Percentiles rank a stretch among this genome's conserved stretches.
Conservation (phyloP, 257 asterid species). For the Eustoma russellianum region DNA sequence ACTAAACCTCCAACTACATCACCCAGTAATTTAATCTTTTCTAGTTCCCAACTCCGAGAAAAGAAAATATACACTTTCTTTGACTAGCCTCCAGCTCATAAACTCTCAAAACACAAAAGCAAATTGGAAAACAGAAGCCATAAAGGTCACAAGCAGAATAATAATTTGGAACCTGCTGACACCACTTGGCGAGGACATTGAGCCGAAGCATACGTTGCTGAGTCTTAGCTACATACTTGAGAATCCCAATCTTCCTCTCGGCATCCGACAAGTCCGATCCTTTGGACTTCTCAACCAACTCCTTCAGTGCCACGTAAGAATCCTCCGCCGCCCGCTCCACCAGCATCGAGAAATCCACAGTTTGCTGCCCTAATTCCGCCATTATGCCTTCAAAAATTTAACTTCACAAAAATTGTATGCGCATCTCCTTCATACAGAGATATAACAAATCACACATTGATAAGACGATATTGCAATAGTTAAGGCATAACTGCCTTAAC, state of each 20-base stretch:
- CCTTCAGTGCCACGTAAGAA: constrained; percentile 58
- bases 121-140: no score
- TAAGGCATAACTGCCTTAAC: no score
- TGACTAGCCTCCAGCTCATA: no score
- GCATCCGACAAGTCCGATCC: constrained; percentile 66
- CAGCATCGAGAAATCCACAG: constrained; percentile 80
- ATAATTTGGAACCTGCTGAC: constrained; percentile 64
- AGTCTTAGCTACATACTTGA: constrained; percentile 84
- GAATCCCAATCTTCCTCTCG: constrained; percentile 85
- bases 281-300: constrained; percentile 80
- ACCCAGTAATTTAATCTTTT: no score
- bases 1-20: no score
- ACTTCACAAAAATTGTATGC: no score
- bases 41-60: no score
- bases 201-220: constrained; percentile 98
- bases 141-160: no score
- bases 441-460: no score
- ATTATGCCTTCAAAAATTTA: constrained; percentile 12
- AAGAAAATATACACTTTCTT: no score
- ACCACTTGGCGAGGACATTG: constrained; percentile 98
- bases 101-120: not conserved
- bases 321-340: constrained; percentile 83
- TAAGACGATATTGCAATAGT: no score
- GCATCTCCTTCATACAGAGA: no score
- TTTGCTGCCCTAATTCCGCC: constrained; percentile 80